Evolutionary conservation across 78 protist species (phyloP), one percentile per base, ranked within the genome.

Genomic region (Dictyostelium brefeldianum): DNA sequence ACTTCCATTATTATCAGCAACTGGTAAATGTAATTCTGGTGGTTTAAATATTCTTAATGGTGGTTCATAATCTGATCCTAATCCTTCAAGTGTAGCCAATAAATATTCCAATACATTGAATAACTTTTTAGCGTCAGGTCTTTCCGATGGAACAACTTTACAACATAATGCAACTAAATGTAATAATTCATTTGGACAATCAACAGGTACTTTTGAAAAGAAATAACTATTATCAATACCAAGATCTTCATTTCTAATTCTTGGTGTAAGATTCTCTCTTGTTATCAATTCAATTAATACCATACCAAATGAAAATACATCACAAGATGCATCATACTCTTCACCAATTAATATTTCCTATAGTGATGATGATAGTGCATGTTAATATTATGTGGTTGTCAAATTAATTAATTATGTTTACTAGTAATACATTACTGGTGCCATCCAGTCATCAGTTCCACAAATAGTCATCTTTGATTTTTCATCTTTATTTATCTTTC

Each of bases 271-370:
- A 29, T 51, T 78, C 6, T 79, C 50, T 27, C 95, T 50, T 20
- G 78, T 80, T 1, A 90, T 80, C 36, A 90, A 17, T 59, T 90
- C 95, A 20, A 90, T 48, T 59, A 90, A 59, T 5, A 90, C 95
- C 62, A 90, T 70, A 20, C 95, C 95, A 90, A 90, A 90, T 71
- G 95, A 90, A 46, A 90, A 90, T 6, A 90, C 89, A 80, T 90
- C 95, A 53, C 89, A 80, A 1, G 84, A 48, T 29, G 78, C 29
- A 59, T 90, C 95, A 59, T 90, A 90, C 25, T 81, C 29, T 51
- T 90, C 95, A n/a, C 95, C 95, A 7, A 90, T 27, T 48, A 81
- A 50, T 48, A 90, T 79, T 43, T 90, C 95, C n/a, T n/a, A n/a
- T 47, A 89, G 95, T 74, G 95, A n/a, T n/a, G n/a, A n/a, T n/a